Evolutionary conservation across 306 rosid genomes (phyloP).

Genomic region (Echinosophora koreensis): DNA sequence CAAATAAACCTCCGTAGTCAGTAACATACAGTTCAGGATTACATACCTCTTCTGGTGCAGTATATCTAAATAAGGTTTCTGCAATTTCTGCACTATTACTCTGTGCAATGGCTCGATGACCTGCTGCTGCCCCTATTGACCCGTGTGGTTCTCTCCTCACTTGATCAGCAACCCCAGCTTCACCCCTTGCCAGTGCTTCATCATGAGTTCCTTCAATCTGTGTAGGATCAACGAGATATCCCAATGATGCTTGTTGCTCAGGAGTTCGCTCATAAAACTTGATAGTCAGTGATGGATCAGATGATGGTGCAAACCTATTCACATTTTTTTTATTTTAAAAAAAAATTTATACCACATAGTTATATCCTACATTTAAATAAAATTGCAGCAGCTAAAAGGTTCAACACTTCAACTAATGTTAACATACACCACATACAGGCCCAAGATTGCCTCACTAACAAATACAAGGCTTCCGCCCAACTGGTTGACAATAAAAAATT

Average conservation of each 20-base stretch:
- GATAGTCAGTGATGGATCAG: conserved; percentile 79
- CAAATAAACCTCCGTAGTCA: background rate
- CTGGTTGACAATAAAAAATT: conserved; percentile 10
- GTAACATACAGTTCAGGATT: conserved; percentile 24
- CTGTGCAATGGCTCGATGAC: conserved; percentile 95
- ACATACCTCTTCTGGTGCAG: conserved; percentile 93
- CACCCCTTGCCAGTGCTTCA: conserved; percentile 51
- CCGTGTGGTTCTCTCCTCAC: conserved; percentile 75
- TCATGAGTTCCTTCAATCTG: conserved; percentile 53
- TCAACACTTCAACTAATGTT: conserved; percentile 2
- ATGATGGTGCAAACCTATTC: conserved; percentile 82
- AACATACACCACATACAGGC: conserved; percentile 21
- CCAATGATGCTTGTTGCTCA: conserved; percentile 86
- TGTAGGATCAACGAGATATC: conserved; percentile 69
- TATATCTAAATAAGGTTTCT: conserved; percentile 85
- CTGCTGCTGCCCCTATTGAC: conserved; percentile 86
- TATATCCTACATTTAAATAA: conserved; percentile 15
- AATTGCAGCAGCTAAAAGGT: conserved; percentile 36
- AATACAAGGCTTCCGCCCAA: conserved; percentile 23
- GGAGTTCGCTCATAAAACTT: conserved; percentile 89
- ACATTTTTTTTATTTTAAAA: too few relatives aligned
- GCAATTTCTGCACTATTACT: conserved; percentile 83
- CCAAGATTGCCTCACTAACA: conserved; percentile 17
- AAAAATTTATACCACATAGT: too few relatives aligned
- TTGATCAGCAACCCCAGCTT: conserved; percentile 52